Evolutionary conservation across 2,329 filamentous ascomycete species (phyloP), one percentile per base, ranked within the genome.

Genomic region (Colletotrichum spaethianum): DNA sequence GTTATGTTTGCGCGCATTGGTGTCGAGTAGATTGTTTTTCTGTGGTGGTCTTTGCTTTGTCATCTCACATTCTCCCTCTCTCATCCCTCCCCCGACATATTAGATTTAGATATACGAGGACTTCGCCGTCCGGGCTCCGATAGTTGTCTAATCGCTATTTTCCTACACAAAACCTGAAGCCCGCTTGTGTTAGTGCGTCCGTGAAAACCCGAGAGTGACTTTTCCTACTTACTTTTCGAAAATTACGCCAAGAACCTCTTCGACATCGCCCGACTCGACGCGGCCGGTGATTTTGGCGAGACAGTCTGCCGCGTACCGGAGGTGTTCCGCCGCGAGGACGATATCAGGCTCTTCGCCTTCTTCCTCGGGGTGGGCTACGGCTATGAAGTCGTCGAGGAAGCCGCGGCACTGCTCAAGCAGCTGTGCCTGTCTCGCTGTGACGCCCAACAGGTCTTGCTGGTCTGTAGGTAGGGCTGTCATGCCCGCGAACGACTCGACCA

Each of bases 241-340:
- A 4, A 99, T 95, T 28, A 99, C 95, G 0, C 96, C 96, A 55
- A 99, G 84, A 9, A 99, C 94, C 79, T 98, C 96, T 80, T 99
- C 96, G 20, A 98, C 94, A 81, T 98, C 96, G 2, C 95, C 94
- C 50, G 89, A 90, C 77, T 95, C 94, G 0, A 95, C 95, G 67
- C 90, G 90, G 0, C 96, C 96, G 1, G 95, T 98, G 77, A 98
- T 97, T 69, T 91, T 90, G 2, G 94, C 93, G n/a, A 98, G 86
- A 74, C 91, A 92, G 63, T 92, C 90, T 0, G 94, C 95, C 16
- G 95, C 95, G 75, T 90, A 91, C 53, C 96, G 92, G 67, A 99
- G 86, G 79, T 95, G 91, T 82, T 99, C 96, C 0, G 96, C 96
- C 14, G 95, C 95, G 33, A 97, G 88, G 8, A 98, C 96, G 59